These are phyloP conservation scores for Malbranchea cinnamomea DNA, from an alignment of 2,329 filamentous ascomycete species.

Conservation along the genomic window DNA sequence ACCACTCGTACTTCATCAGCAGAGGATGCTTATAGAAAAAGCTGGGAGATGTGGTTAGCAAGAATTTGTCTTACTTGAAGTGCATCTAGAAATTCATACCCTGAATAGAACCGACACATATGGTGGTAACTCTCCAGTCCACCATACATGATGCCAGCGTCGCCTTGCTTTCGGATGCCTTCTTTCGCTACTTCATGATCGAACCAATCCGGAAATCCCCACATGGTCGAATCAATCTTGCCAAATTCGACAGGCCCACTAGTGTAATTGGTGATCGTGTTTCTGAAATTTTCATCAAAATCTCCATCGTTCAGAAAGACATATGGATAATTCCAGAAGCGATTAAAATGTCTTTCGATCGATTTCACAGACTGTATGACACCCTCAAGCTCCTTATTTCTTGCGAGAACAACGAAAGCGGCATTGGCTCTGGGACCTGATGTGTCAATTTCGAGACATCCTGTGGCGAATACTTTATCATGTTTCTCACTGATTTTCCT, in stretches of 20 bases:
- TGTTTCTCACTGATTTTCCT: slow-evolving; percentile 96
- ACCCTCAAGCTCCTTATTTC: slow-evolving; percentile 92
- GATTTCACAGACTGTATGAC: slow-evolving; percentile 96
- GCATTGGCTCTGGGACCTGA: slow-evolving; percentile 75
- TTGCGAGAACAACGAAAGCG: slow-evolving; percentile 84
- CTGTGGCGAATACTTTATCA: slow-evolving; percentile 89
- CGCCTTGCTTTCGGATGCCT: slow-evolving; percentile 90
- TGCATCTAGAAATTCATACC: slow-evolving; percentile 40
- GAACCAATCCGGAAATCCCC: slow-evolving; percentile 95
- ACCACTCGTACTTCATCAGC: slow-evolving; percentile 96
- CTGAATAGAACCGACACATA: slow-evolving; percentile 99
- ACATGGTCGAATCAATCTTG: slow-evolving; percentile 78
- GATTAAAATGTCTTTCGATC: slow-evolving; percentile 96
- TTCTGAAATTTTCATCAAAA: slow-evolving; percentile 89
- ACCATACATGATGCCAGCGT: slow-evolving; percentile 97
- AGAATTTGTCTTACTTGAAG: slow-evolving; percentile 3
- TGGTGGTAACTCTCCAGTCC: slow-evolving; percentile 97
- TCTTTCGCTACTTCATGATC: slow-evolving; percentile 88
- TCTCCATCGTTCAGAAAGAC: slow-evolving; percentile 97
- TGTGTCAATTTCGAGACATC: slow-evolving; percentile 64
- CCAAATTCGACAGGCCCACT: slow-evolving; percentile 80
- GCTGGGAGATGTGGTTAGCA: slow-evolving; percentile 28
- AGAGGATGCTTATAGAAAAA: slow-evolving; percentile 97
- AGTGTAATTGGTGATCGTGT: slow-evolving; percentile 79
- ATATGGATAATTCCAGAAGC: slow-evolving; percentile 97